Conservation (phyloP, 1,284 basidiomycete species). For the Trichosporon sp. region DNA sequence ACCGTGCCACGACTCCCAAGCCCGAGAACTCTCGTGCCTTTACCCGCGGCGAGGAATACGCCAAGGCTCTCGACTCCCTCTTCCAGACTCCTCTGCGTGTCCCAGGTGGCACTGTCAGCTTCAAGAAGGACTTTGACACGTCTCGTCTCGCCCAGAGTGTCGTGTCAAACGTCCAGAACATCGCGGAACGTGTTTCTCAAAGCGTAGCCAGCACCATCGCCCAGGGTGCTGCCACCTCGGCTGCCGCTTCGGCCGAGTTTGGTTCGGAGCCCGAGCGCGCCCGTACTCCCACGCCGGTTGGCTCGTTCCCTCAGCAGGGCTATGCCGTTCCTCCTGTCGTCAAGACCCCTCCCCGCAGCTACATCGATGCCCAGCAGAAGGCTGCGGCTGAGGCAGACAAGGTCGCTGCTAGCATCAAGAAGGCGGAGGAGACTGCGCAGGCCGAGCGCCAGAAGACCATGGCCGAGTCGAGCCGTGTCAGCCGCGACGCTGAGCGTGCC, state of each 20-base stretch:
- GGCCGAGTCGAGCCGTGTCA: conserved; percentile 9
- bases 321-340: background rate
- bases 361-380: background rate
- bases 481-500: conserved; percentile 17
- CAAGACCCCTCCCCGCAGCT: background rate
- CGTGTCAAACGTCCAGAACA: conserved; percentile 17
- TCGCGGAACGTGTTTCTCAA: conserved; percentile 5
- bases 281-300: conserved; percentile 23
- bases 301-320: conserved; percentile 19
- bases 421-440: background rate
- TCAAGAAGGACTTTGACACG: conserved; percentile 12
- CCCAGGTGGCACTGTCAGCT: conserved; percentile 23
- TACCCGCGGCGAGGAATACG: conserved; percentile 28
- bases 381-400: background rate
- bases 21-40: conserved; percentile 13
- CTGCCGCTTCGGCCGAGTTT: conserved; percentile 12
- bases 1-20: conserved; percentile 1
- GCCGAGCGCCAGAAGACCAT: conserved; percentile 15
- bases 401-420: conserved; percentile 1
- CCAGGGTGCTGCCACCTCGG: conserved; percentile 8
- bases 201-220: conserved; percentile 8
- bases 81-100: conserved; percentile 24
- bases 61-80: conserved; percentile 28
- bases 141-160: conserved; percentile 11
- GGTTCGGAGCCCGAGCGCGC: conserved; percentile 11